Conservation (phyloP, 345 rosid species). For the Cardamine occulta region DNA sequence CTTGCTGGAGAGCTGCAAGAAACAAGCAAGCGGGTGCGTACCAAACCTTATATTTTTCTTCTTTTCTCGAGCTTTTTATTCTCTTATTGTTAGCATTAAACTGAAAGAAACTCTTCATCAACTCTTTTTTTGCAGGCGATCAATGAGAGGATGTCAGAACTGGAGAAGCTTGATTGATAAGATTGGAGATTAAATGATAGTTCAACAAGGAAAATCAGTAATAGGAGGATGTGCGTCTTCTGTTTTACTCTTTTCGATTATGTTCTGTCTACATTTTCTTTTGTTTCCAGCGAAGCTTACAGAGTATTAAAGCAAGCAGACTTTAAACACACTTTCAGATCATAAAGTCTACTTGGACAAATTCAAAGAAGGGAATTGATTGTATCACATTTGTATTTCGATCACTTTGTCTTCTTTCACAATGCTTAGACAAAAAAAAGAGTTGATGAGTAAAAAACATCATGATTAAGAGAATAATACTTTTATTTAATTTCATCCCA, state of each 20-base stretch:
- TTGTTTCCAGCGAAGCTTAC: background rate
- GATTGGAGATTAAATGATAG: background rate
- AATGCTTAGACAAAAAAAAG: background rate
- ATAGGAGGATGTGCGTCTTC: background rate
- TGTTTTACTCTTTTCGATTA: background rate
- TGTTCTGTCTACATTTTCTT: background rate
- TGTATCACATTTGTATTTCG: background rate
- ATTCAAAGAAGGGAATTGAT: background rate
- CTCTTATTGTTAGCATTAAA: background rate
- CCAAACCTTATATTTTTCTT: background rate
- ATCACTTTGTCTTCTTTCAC: background rate
- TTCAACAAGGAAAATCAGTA: background rate
- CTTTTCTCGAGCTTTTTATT: background rate
- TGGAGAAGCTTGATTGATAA: constrained; percentile 78
- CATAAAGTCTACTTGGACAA: background rate
- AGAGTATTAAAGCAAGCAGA: background rate
- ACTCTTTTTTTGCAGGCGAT: constrained; percentile 60
- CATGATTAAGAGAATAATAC: background rate
- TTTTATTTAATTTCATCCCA: background rate
- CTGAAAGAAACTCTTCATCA: background rate
- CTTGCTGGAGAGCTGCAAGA: constrained; percentile 99
- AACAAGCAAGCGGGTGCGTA: constrained; percentile 65
- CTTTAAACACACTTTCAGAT: too few relatives aligned
- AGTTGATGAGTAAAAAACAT: background rate
- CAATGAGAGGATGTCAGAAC: constrained; percentile 87